phyloP scores from a whole-genome alignment of 371 early-diverging fungal species.

The Thermomucor indicae-seudaticae region DNA sequence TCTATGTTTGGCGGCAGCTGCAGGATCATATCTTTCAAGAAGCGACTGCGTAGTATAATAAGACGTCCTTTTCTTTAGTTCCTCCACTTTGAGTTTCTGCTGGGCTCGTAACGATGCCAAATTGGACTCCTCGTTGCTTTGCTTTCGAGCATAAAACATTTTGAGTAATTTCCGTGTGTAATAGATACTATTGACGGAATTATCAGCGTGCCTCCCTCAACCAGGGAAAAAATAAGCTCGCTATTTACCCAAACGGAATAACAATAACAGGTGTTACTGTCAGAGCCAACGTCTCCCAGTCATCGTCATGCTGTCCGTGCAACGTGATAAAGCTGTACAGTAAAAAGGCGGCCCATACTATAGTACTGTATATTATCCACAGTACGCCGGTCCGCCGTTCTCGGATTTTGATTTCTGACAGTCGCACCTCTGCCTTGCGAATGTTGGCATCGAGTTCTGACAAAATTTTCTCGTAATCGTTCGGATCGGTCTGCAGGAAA shows the following conservation, averaged over 20 bases:
- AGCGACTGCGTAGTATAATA: slow-evolving; percentile 87
- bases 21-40: slow-evolving; percentile 65
- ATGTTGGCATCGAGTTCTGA: slow-evolving; percentile 76
- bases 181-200: slow-evolving; percentile 38
- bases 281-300: not conserved
- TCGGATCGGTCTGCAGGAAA: slow-evolving; percentile 37
- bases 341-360: slow-evolving; percentile 63
- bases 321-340: slow-evolving; percentile 33
- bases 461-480: slow-evolving; percentile 78
- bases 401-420: slow-evolving; percentile 58
- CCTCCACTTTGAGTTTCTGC: slow-evolving; percentile 75
- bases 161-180: slow-evolving; percentile 42
- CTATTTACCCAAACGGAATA: slow-evolving; percentile 51
- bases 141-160: slow-evolving; percentile 57
- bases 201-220: not conserved
- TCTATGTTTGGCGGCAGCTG: slow-evolving; percentile 5
- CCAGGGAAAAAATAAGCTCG: not conserved
- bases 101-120: slow-evolving; percentile 50
- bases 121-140: slow-evolving; percentile 54
- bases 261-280: slow-evolving; percentile 35
- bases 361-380: slow-evolving; percentile 69
- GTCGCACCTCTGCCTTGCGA: slow-evolving; percentile 61
- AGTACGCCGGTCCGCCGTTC: slow-evolving; percentile 60
- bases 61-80: slow-evolving; percentile 83
- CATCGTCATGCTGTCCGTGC: slow-evolving; percentile 5